Percentiles rank a stretch among this genome's conserved stretches.
Conservation (phyloP, 1,284 basidiomycete species). For the Thelephora terrestris region DNA sequence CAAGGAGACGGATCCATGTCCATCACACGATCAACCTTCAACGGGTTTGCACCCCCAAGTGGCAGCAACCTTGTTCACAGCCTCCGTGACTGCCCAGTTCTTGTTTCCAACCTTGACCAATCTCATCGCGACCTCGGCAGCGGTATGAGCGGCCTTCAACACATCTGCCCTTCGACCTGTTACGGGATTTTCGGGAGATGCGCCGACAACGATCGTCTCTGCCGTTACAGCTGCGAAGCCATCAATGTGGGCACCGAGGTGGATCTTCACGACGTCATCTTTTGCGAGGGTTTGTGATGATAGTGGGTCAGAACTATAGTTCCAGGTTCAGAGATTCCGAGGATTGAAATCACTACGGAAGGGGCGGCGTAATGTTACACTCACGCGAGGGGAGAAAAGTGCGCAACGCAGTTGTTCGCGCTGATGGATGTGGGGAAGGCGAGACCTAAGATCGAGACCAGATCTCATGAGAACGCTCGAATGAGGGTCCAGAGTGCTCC, state of each 20-base stretch:
- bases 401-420: slow-evolving; percentile 81
- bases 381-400: slow-evolving; percentile 73
- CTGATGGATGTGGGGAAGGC: slow-evolving; percentile 93
- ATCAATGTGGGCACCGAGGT: slow-evolving; percentile 95
- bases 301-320: slow-evolving; percentile 55
- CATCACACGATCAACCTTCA: slow-evolving; percentile 52
- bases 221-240: slow-evolving; percentile 84
- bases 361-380: slow-evolving; percentile 16
- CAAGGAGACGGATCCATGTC: not conserved
- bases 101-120: slow-evolving; percentile 83
- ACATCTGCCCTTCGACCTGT: slow-evolving; percentile 85
- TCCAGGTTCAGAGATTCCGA: slow-evolving; percentile 9
- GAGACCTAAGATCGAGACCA: slow-evolving; percentile 46
- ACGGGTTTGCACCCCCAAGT: slow-evolving; percentile 82
- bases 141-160: slow-evolving; percentile 87
- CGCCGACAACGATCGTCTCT: slow-evolving; percentile 86
- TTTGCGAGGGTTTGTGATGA: slow-evolving; percentile 65
- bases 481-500: not conserved
- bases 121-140: slow-evolving; percentile 86
- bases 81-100: slow-evolving; percentile 92
- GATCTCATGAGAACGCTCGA: not conserved
- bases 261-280: slow-evolving; percentile 92
- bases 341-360: slow-evolving; percentile 6
- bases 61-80: slow-evolving; percentile 64
- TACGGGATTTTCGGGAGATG: slow-evolving; percentile 60